Conservation (phyloP, 1,284 basidiomycete genomes). For the Moesziomyces globuligerus region DNA sequence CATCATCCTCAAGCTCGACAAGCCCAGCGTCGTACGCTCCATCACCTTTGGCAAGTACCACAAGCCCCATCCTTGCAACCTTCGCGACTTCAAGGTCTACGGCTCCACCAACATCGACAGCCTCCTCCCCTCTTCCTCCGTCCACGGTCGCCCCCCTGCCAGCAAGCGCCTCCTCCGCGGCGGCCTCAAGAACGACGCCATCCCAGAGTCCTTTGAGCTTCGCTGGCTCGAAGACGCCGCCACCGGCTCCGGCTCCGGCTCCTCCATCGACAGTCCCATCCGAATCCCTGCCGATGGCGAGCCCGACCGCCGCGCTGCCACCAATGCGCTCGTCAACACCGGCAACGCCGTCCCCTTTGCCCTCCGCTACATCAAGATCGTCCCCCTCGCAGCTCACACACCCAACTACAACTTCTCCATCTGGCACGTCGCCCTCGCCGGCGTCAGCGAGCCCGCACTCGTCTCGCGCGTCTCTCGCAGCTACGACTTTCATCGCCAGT, state of each 20-base stretch:
- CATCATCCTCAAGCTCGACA: conserved; percentile 64
- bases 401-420: conserved; percentile 67
- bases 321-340: conserved; percentile 33
- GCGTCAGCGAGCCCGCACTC: conserved; percentile 48
- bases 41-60: conserved; percentile 67
- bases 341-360: conserved; percentile 52
- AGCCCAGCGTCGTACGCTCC: conserved; percentile 53
- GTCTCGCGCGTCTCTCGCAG: conserved; percentile 43
- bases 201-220: conserved; percentile 57
- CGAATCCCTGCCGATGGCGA: conserved; percentile 37
- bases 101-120: conserved; percentile 57
- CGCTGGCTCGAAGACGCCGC: conserved; percentile 48
- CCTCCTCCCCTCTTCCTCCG: conserved; percentile 30
- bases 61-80: conserved; percentile 67
- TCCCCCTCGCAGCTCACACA: conserved; percentile 64
- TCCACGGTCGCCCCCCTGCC: conserved; percentile 36
- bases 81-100: conserved; percentile 66
- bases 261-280: conserved; percentile 29
- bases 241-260: conserved; percentile 33
- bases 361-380: conserved; percentile 63
- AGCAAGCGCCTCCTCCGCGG: conserved; percentile 57
- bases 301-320: conserved; percentile 37
- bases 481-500: conserved; percentile 59
- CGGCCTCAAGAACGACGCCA: conserved; percentile 64
- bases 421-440: conserved; percentile 66